Conservation (phyloP, 2,329 filamentous ascomycete species). For the Nothomitra cinnamomea region DNA sequence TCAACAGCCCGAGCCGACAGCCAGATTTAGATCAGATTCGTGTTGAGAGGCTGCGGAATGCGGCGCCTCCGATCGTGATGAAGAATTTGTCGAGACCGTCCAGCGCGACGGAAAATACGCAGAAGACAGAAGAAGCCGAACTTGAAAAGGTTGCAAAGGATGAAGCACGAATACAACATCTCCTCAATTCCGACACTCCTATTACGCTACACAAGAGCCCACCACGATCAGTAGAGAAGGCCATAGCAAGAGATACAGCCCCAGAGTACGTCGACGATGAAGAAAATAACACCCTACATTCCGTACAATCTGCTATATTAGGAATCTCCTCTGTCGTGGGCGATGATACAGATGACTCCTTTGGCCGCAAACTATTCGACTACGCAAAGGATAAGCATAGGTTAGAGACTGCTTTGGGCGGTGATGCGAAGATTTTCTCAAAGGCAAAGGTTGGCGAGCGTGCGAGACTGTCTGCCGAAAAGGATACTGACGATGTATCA, state of each 20-base stretch:
- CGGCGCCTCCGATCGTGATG: constrained; percentile 8
- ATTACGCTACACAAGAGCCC: background rate
- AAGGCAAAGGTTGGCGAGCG: constrained; percentile 25
- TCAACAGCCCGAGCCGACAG: constrained; percentile 1
- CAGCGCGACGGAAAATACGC: background rate
- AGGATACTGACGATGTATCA: constrained; percentile 13
- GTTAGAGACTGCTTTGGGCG: constrained; percentile 19
- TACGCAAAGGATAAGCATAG: constrained; percentile 26
- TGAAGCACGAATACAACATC: background rate
- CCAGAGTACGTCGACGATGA: constrained; percentile 3
- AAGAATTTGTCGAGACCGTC: constrained; percentile 4
- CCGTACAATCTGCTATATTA: constrained; percentile 8
- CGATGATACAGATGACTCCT: constrained; percentile 26
- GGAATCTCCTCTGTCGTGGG: constrained; percentile 16
- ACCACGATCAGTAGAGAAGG: background rate
- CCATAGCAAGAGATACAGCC: background rate
- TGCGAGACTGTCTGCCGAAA: constrained; percentile 25
- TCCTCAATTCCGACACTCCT: background rate
- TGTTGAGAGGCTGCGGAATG: constrained; percentile 5
- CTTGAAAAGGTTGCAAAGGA: background rate
- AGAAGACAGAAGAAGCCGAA: background rate
- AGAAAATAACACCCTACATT: constrained; percentile 7
- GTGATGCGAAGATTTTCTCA: constrained; percentile 22
- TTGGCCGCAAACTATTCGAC: constrained; percentile 27
- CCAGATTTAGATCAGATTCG: constrained; percentile 3